A percentile compares a stretch with the other conserved stretches of the same genome.
These are phyloP conservation scores for Neurospora tetraspora DNA, from an alignment of 495 filamentous ascomycete species.

Conservation along the genomic window DNA sequence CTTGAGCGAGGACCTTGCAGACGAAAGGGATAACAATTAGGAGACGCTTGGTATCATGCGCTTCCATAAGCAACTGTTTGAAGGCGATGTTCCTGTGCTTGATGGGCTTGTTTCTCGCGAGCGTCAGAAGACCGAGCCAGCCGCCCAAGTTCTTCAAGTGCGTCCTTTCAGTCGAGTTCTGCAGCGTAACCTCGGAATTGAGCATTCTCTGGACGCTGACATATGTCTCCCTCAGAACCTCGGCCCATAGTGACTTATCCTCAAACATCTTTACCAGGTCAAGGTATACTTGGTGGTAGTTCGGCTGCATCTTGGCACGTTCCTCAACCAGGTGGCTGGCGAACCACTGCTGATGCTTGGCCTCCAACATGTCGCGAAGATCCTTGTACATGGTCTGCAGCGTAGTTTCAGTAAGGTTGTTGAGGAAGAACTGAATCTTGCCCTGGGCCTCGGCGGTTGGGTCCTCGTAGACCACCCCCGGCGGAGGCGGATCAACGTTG, in stretches of 20 bases:
- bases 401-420: constrained; percentile 88
- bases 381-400: constrained; percentile 71
- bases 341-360: constrained; percentile 89
- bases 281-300: constrained; percentile 87
- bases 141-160: constrained; percentile 85
- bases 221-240: constrained; percentile 91
- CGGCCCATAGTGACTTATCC: constrained; percentile 66
- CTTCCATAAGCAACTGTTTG: constrained; percentile 88
- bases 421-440: constrained; percentile 89
- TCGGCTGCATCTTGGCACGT: constrained; percentile 91
- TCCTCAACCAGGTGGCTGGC: constrained; percentile 92
- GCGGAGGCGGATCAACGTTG: constrained; percentile 56
- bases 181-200: constrained; percentile 77
- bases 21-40: constrained; percentile 91
- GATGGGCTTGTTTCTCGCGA: constrained; percentile 91
- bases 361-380: constrained; percentile 64
- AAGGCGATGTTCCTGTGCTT: constrained; percentile 96
- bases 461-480: constrained; percentile 56
- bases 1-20: constrained; percentile 85
- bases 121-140: constrained; percentile 89
- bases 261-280: constrained; percentile 78
- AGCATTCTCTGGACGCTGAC: constrained; percentile 73
- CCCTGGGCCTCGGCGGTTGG: constrained; percentile 79
- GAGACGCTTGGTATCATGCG: constrained; percentile 78
- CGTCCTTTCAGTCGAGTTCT: constrained; percentile 66